Conservation (phyloP, 2,329 filamentous ascomycete species). For the Microdochium bolleyi region DNA sequence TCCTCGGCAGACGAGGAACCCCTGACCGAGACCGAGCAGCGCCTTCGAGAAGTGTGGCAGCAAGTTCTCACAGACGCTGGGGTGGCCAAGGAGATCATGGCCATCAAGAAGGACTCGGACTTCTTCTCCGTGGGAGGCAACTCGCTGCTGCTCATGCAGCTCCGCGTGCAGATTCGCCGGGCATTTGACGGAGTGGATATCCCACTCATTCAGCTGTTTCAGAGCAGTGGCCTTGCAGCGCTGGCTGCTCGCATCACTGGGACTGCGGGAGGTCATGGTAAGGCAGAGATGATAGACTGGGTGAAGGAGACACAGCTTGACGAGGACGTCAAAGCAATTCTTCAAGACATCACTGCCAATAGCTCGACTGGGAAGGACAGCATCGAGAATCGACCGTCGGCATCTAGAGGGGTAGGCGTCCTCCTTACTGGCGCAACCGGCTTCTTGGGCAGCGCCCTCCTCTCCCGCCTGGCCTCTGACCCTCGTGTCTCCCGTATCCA, state of each 20-base stretch:
- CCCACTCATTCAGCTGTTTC: constrained; percentile 25
- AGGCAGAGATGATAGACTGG: constrained; percentile 25
- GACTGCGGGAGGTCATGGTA: neutral
- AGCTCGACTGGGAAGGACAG: neutral
- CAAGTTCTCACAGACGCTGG: constrained; percentile 2
- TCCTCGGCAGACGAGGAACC: neutral
- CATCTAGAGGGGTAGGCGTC: neutral
- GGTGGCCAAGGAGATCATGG: constrained; percentile 11
- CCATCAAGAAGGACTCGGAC: constrained; percentile 15
- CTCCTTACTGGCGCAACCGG: neutral
- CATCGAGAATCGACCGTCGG: neutral
- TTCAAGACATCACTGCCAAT: neutral
- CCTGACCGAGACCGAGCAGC: neutral
- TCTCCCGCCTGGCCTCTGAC: neutral
- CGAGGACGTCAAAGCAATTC: neutral
- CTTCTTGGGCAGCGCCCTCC: neutral
- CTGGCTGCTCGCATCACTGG: constrained; percentile 27
- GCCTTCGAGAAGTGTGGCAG: constrained; percentile 8
- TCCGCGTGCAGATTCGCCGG: constrained; percentile 25
- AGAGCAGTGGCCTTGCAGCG: constrained; percentile 23
- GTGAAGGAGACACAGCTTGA: constrained; percentile 21
- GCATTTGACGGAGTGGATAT: constrained; percentile 19
- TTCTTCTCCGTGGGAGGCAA: constrained; percentile 34
- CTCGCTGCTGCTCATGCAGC: constrained; percentile 27
- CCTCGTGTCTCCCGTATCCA: neutral